Percentiles rank a stretch among this genome's conserved stretches.
phyloP scores from a whole-genome alignment of 2,329 filamentous ascomycete species.

The Penicillium sp. region DNA sequence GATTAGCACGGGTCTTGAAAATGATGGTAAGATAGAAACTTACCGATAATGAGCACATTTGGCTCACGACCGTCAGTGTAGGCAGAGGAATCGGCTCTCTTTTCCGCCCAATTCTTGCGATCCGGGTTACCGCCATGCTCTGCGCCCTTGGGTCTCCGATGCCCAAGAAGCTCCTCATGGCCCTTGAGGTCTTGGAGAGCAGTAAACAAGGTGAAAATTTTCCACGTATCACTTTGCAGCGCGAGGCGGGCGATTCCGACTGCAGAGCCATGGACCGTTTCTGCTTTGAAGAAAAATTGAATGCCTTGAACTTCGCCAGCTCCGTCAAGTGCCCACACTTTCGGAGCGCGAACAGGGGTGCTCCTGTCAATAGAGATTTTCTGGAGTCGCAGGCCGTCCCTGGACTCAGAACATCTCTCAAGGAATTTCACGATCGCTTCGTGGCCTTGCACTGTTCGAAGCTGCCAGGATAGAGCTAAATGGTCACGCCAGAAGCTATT shows the following conservation, averaged over 20 bases:
- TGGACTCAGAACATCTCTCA: background rate
- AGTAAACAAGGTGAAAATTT: background rate
- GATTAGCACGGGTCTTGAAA: background rate
- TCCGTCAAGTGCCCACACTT: background rate
- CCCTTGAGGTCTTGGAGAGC: background rate
- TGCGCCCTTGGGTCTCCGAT: background rate
- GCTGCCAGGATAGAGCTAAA: background rate
- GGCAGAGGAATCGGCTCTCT: background rate
- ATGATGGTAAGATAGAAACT: background rate
- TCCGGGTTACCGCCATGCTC: background rate
- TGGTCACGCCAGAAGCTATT: background rate
- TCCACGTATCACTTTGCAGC: background rate
- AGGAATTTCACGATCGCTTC: background rate
- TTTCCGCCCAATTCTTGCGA: background rate
- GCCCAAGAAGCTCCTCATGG: background rate
- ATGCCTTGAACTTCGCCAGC: background rate
- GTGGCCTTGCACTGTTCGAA: background rate
- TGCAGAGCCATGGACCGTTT: background rate
- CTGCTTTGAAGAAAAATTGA: background rate
- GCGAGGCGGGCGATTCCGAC: background rate
- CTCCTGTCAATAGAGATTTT: background rate
- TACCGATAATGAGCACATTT: background rate
- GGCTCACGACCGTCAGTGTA: background rate
- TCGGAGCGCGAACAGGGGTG: background rate
- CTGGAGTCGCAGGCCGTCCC: background rate